These are phyloP conservation scores for Fusarium chlamydosporum DNA, from an alignment of 2,329 filamentous ascomycete species.

Conservation along the genomic window DNA sequence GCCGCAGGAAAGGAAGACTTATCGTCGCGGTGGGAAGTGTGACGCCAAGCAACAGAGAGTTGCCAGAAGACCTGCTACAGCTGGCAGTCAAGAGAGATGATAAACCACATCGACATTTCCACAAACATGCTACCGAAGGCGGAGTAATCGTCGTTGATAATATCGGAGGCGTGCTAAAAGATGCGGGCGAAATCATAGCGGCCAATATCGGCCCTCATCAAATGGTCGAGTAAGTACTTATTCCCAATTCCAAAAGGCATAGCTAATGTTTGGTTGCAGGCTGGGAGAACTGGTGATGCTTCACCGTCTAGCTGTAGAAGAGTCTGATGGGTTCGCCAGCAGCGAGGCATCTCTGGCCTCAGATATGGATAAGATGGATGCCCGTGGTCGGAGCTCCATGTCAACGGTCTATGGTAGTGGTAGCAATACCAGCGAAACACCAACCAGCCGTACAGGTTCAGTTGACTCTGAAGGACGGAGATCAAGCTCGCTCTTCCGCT, in stretches of 20 bases:
- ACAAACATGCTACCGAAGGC: constrained; percentile 75
- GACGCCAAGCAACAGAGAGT: constrained; percentile 81
- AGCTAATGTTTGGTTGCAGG: constrained; percentile 54
- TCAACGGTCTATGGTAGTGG: constrained; percentile 56
- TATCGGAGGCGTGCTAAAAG: constrained; percentile 81
- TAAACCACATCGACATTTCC: constrained; percentile 69
- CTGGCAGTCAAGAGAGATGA: constrained; percentile 69
- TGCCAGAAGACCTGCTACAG: constrained; percentile 81
- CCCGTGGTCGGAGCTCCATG: constrained; percentile 57
- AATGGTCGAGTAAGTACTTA: constrained; percentile 77
- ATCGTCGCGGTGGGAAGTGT: constrained; percentile 80
- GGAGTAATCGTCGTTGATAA: constrained; percentile 81
- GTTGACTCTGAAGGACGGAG: constrained; percentile 52
- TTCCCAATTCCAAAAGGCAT: background rate
- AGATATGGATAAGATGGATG: constrained; percentile 56
- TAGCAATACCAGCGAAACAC: constrained; percentile 42
- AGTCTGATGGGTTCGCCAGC: constrained; percentile 55
- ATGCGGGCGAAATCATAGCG: constrained; percentile 89
- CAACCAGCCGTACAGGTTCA: constrained; percentile 54
- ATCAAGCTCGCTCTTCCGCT: constrained; percentile 53
- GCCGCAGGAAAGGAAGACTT: constrained; percentile 77
- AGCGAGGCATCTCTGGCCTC: constrained; percentile 52
- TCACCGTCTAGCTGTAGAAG: constrained; percentile 60
- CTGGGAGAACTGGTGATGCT: constrained; percentile 84
- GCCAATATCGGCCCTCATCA: constrained; percentile 80